A percentile compares a stretch with the other conserved stretches of the same genome.
phyloP scores from a whole-genome alignment of 2,329 filamentous ascomycete genomes.

The Bipolaris cookei region DNA sequence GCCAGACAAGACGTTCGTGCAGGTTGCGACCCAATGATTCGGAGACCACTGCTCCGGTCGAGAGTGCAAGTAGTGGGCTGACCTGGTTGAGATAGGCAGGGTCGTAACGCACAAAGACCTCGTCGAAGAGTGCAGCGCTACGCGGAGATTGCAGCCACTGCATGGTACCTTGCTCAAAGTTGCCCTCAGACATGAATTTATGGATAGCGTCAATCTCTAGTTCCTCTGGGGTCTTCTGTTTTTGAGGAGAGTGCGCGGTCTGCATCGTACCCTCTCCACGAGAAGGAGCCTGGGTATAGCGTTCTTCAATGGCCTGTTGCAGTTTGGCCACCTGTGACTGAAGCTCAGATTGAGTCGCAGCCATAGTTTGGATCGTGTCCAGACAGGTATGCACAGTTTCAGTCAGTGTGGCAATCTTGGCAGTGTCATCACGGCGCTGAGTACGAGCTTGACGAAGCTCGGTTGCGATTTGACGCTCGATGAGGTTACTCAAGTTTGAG shows the following conservation, averaged over 20 bases:
- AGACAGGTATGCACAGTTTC: slow-evolving; percentile 70
- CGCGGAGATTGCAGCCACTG: slow-evolving; percentile 67
- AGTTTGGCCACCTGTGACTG: slow-evolving; percentile 61
- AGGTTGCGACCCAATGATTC: slow-evolving; percentile 61
- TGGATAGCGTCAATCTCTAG: slow-evolving; percentile 68
- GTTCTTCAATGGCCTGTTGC: slow-evolving; percentile 50
- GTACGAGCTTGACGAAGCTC: slow-evolving; percentile 60
- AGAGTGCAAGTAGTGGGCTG: slow-evolving; percentile 64
- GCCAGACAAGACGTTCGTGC: slow-evolving; percentile 63
- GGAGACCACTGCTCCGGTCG: slow-evolving; percentile 67
- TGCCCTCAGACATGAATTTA: slow-evolving; percentile 64
- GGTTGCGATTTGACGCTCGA: slow-evolving; percentile 66
- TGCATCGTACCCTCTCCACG: slow-evolving; percentile 27
- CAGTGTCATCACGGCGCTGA: slow-evolving; percentile 60
- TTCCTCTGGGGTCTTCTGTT: slow-evolving; percentile 58
- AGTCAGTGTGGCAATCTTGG: slow-evolving; percentile 76
- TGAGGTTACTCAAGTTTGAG: slow-evolving; percentile 70
- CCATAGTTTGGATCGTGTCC: slow-evolving; percentile 73
- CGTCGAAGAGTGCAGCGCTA: slow-evolving; percentile 66
- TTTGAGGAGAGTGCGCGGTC: slow-evolving; percentile 48
- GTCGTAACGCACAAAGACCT: slow-evolving; percentile 64
- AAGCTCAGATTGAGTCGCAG: slow-evolving; percentile 69
- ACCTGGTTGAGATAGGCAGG: slow-evolving; percentile 63
- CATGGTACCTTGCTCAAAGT: slow-evolving; percentile 56
- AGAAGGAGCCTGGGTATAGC: slow-evolving; percentile 17